phyloP scores from a whole-genome alignment of 306 rosid species.

The Sesbania bispinosa region DNA sequence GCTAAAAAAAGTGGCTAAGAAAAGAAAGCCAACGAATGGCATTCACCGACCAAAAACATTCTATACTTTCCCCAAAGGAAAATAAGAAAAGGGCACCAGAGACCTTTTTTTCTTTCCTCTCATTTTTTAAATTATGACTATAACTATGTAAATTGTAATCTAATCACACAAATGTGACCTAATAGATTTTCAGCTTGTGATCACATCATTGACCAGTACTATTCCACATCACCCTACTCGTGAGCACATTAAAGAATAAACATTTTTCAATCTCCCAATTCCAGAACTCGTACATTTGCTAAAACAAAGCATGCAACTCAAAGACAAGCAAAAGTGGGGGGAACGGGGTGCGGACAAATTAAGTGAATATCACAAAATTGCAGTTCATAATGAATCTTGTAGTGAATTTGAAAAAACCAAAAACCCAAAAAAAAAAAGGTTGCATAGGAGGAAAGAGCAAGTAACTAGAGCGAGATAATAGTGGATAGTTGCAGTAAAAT shows the following conservation, averaged over 20 bases:
- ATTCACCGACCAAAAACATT: not conserved
- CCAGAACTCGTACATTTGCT: not conserved
- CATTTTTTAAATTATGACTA: not conserved
- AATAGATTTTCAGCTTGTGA: not conserved
- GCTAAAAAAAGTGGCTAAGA: not conserved
- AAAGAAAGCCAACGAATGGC: not conserved
- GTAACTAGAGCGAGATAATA: not conserved
- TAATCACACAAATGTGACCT: not conserved
- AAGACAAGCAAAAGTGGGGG: not conserved
- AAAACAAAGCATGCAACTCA: constrained; percentile 24
- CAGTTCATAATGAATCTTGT: not conserved
- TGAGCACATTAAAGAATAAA: not conserved
- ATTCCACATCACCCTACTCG: not conserved
- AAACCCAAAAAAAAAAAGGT: not conserved
- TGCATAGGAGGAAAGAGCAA: not conserved
- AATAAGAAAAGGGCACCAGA: not conserved
- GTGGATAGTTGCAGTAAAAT: constrained; percentile 10
- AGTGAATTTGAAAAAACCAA: not conserved
- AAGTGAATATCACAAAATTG: not conserved
- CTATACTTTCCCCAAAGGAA: constrained; percentile 1
- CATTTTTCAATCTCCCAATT: not conserved
- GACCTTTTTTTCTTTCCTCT: not conserved
- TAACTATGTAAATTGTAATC: not conserved
- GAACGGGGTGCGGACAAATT: not conserved
- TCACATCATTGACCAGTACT: constrained; percentile 17